Percentiles rank a stretch among this genome's conserved stretches.
Evolutionary conservation across 768 basidiomycete species (phyloP).

Genomic region (Suillus luteus): DNA sequence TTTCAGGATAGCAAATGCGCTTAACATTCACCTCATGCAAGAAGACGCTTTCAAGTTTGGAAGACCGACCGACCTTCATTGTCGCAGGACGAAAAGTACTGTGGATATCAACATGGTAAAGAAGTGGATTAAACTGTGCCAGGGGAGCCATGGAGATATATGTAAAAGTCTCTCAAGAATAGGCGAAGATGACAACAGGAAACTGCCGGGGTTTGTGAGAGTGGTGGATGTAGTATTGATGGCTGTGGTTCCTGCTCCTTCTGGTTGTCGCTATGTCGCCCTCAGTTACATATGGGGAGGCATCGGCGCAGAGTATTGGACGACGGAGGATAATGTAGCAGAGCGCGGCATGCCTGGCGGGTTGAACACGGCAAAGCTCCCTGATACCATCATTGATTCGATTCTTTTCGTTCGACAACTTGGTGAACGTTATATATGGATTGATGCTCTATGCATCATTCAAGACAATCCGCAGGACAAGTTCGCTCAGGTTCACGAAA

Average conservation of each 20-base stretch:
- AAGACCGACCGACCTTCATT: conserved; percentile 8
- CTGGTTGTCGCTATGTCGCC: conserved; percentile 25
- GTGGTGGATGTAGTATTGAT: conserved; percentile 10
- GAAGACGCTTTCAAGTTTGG: conserved; percentile 13
- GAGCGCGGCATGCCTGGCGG: neutral
- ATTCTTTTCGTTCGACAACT: conserved; percentile 22
- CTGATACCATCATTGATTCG: conserved; percentile 27
- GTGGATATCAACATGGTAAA: conserved; percentile 11
- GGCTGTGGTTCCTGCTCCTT: conserved; percentile 16
- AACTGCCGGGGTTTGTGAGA: conserved; percentile 10
- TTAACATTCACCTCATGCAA: conserved; percentile 9
- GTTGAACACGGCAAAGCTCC: conserved; percentile 15
- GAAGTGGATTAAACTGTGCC: conserved; percentile 11
- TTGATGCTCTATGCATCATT: conserved; percentile 28
- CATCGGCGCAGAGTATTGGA: conserved; percentile 10
- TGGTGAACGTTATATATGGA: conserved; percentile 28
- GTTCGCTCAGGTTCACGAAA: conserved; percentile 21
- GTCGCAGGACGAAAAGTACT: conserved; percentile 9
- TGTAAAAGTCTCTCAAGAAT: conserved; percentile 8
- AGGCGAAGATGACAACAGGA: neutral
- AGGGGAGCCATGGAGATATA: neutral
- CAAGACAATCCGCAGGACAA: conserved; percentile 22
- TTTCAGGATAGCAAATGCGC: neutral
- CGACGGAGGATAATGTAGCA: conserved; percentile 5
- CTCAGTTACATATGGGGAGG: conserved; percentile 29